Base-by-base conservation (phyloP, 441 rosid genomes). In the Lepidium campestre region DNA sequence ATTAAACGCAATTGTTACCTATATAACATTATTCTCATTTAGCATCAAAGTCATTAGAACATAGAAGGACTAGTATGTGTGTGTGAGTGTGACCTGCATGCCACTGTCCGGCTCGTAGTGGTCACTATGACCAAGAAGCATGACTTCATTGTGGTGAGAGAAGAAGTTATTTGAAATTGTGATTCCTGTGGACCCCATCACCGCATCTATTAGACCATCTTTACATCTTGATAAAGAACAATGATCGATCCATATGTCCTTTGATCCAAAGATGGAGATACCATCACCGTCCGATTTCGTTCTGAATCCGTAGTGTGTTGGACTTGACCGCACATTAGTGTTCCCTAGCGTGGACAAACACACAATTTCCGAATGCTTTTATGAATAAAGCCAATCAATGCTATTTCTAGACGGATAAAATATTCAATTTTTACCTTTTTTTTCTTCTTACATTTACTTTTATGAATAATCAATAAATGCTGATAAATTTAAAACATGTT, bases 121-220 rank as follows among this genome's bases (percentile, higher is more conserved):
- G 15, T 92, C 98, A 56, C 93, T 87, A 75, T 92, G 98, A 44
- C 98, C 98, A 53, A 92, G 78, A 40, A 92, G 75, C 97, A 92
- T 92, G 71, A 92, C 98, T 73, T 92, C 96, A 25, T 90, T 88
- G 80, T 92, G 98, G 67, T 92, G 98, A 52, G 91, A 90, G 62
- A 92, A 90, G 71, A 58, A 86, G 73, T 88, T 89, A 86, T 90
- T 90, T 2, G 98, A 92, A 47, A 92, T 86, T 4, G 98, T 92
- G 49, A 92, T 88, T 46, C 85, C 95, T 1, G 98, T 88, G 2
- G 91, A 90, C 0, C 98, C 97, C 96, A 92, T 90, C 47, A 92
- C 82, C 0, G 93, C 98, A 60, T 92, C 98, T 6, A 92, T 86
- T 54, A 92, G 60, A 12, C 98, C 98, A 11, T 92, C 98, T 35